Base-by-base conservation (phyloP, 1,284 basidiomycete species). In the Tremellales sp. region DNA sequence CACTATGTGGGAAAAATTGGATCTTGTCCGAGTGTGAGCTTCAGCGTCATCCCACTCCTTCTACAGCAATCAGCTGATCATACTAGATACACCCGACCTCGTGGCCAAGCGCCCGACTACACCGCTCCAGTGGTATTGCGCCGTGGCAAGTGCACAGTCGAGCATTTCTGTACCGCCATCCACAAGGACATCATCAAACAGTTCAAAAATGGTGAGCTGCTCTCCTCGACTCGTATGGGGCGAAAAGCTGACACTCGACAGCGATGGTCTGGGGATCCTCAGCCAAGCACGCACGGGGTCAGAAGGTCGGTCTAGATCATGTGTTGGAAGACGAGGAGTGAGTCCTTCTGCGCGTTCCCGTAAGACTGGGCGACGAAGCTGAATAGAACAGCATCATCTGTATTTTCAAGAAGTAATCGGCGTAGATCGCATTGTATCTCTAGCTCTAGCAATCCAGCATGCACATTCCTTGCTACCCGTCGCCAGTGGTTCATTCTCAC, bases 201-300 rank as follows among this genome's bases (percentile, higher is more conserved):
- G 45, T 76, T 75, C 68, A 68, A 65, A 43, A 48, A 53, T 48
- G 65, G 63, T 65, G 27, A 49, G 61, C 41, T 4, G 5, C 31
- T 27, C 43, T 56, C 11, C n/a, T n/a, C n/a, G n/a, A 33, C 44
- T 49, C 11, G 46, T 51, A 40, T 40, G 39, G 21, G 40, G 46
- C 62, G 22, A 58, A 43, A 35, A n/a, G 39, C 40, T n/a, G 21
- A 3, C n/a, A n/a, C n/a, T n/a, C n/a, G n/a, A n/a, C 52, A 91
- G 87, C 69, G 0, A 65, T 65, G 57, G 66, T 67, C 1, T 67
- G 63, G 63, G 65, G 65, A 13, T 57, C 55, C 1, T 94, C 89
- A 57, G 93, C 92, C 22, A 98, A 97, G 76, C 96, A 98, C 71
- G 80, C 91, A 12, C 80, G 93, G 60, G 96, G 96, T 2, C 96